Evolutionary conservation across 1,139 yeast species (phyloP), one percentile per base, ranked within the genome.

Genomic region (Suhomyces coccinellae): DNA sequence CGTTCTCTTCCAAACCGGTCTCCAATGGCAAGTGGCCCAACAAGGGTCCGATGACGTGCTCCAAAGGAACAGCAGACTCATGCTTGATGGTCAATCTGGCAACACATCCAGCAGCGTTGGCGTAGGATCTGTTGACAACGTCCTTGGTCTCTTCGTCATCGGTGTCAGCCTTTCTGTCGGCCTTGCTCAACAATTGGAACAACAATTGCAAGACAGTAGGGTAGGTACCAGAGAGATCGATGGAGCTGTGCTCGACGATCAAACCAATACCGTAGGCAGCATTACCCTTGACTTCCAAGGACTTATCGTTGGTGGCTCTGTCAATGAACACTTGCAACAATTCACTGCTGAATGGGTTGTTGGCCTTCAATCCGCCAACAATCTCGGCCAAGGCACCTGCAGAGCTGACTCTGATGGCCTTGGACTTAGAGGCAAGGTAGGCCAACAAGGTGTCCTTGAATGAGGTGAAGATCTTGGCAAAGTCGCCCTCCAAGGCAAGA

Each of bases 31-130:
- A 77, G 61, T 87, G 93, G 43, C 75, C 71, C 52, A 91, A 73
- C 57, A 95, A 74, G 33, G 85, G 87, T 36, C 90, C 89, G 44
- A 93, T 66, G 30, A 93, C 87, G 54, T 84, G 95, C 51, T 79
- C 81, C 57, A 90, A 70, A 50, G 98, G 98, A 53, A 93, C 83
- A 38, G 85, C 79, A 44, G 71, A 71, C 58, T 82, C 82, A 63
- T 87, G 80, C 63, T 85, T 85, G 65, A 87, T 73, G 16, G 88
- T 79, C 88, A 93, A 79, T 70, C 99, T 84, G 29, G 96, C 90
- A 50, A 91, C 96, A 78, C 99, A 93, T 38, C 99, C 99, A 66
- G 95, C 87, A 7, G 97, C 96, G 66, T 93, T 93, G 51, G 98
- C 96, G 56, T 83, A 81, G 12, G 96, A 83, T 69, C 97, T 80